Evolutionary conservation across 495 filamentous ascomycete genomes (phyloP).

Genomic region (Bryoglossum gracile): DNA sequence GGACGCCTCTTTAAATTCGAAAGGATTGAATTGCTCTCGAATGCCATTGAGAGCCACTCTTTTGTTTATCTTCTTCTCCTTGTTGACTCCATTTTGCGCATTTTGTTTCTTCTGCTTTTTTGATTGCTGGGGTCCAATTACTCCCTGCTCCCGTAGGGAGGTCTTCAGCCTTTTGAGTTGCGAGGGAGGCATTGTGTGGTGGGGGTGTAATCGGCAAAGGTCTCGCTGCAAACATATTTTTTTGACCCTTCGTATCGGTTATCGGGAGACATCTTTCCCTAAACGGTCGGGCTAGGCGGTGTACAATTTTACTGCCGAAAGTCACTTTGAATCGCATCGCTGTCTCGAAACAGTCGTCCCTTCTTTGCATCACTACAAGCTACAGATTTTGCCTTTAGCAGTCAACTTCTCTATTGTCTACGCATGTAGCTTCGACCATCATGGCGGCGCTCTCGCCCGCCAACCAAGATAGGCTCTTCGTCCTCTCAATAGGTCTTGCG

Average conservation of each 20-base stretch:
- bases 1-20: conserved; percentile 73
- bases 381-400: too few species aligned
- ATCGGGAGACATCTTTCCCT: conserved; percentile 11
- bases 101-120: conserved; percentile 83
- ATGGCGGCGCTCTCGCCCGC: conserved; percentile 25
- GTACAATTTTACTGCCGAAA: too few species aligned
- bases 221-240: conserved; percentile 19
- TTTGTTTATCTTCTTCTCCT: conserved; percentile 60
- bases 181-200: conserved; percentile 70
- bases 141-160: conserved; percentile 77
- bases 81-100: conserved; percentile 51
- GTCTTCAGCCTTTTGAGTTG: conserved; percentile 93
- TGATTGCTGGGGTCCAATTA: conserved; percentile 80
- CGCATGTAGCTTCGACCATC: conserved; percentile 18
- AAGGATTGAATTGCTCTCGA: conserved; percentile 93
- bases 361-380: too few species aligned
- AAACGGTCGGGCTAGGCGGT: too few species aligned
- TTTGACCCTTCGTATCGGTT: conserved; percentile 22
- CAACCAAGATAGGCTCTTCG: conserved; percentile 36
- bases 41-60: conserved; percentile 71
- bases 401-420: neutral
- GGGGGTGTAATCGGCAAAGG: conserved; percentile 13
- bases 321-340: too few species aligned
- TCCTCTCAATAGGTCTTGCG: conserved; percentile 33
- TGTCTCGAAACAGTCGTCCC: too few species aligned